phyloP scores from a whole-genome alignment of 768 basidiomycete genomes.

The Phanerodontia chrysosporium region DNA sequence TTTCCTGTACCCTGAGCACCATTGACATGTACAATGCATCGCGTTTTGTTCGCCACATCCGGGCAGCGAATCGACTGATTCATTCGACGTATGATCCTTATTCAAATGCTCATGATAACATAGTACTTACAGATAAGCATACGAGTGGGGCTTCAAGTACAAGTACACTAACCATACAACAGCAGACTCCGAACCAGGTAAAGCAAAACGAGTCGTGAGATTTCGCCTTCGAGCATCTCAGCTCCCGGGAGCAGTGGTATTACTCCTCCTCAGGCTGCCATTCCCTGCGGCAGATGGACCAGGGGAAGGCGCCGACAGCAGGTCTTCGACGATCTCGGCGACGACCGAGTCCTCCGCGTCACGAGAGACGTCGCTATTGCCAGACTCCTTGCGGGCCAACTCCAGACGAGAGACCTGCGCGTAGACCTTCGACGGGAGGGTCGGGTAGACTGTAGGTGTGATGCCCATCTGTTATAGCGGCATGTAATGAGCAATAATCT shows the following conservation, averaged over 20 bases:
- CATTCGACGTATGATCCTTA: too few relatives aligned
- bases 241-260: conserved; percentile 6
- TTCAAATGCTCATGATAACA: background rate
- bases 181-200: background rate
- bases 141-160: background rate
- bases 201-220: background rate
- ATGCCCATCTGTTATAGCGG: background rate
- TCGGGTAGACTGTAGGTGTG: conserved; percentile 34
- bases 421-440: conserved; percentile 45
- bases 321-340: conserved; percentile 24
- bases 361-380: background rate
- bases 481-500: conserved; percentile 36
- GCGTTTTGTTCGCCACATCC: too few relatives aligned
- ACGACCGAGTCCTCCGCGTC: conserved; percentile 24
- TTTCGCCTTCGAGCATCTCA: too few relatives aligned
- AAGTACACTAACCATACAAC: background rate
- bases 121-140: background rate
- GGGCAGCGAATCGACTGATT: too few relatives aligned
- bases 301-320: conserved; percentile 14
- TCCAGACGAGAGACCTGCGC: conserved; percentile 14
- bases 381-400: background rate
- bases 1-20: background rate
- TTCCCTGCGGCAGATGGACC: background rate
- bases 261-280: conserved; percentile 4
- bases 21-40: too few relatives aligned